These are phyloP conservation scores for Calonectria ilicicola DNA, from an alignment of 2,329 filamentous ascomycete species.

Conservation along the genomic window DNA sequence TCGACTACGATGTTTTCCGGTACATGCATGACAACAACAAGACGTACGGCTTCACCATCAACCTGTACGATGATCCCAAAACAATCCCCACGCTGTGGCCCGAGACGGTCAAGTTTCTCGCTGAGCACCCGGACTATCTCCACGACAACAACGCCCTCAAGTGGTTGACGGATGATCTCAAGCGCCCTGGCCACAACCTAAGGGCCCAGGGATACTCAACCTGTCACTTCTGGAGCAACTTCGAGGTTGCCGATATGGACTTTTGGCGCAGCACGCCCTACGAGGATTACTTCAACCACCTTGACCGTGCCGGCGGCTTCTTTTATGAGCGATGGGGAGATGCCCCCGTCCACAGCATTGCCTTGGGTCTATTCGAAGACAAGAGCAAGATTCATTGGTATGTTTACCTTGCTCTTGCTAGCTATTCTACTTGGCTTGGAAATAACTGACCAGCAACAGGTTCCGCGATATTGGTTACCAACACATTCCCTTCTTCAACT, in stretches of 20 bases:
- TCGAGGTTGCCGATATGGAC: constrained; percentile 92
- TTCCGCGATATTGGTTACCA: constrained; percentile 99
- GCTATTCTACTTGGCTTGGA: not conserved
- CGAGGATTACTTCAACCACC: constrained; percentile 95
- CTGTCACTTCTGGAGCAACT: constrained; percentile 99
- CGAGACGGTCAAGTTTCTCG: constrained; percentile 92
- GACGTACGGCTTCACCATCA: constrained; percentile 98
- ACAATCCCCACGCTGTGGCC: constrained; percentile 93
- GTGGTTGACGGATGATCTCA: constrained; percentile 85
- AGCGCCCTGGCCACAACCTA: constrained; percentile 82
- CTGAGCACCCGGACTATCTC: constrained; percentile 84
- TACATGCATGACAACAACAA: constrained; percentile 99
- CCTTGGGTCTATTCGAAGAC: constrained; percentile 92
- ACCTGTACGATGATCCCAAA: constrained; percentile 90
- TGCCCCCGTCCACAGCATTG: constrained; percentile 96
- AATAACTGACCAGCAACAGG: constrained; percentile 62
- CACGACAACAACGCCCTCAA: constrained; percentile 86
- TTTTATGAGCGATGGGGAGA: constrained; percentile 99
- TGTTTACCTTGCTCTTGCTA: constrained; percentile 46
- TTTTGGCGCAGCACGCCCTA: constrained; percentile 94
- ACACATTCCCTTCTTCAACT: constrained; percentile 99
- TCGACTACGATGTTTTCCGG: constrained; percentile 98
- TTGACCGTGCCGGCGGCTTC: constrained; percentile 97
- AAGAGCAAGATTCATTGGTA: constrained; percentile 92
- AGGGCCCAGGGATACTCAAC: constrained; percentile 95